These are phyloP conservation scores for Phytophthora idaei DNA, from an alignment of 352 stramenopile species.

Conservation along the genomic window DNA sequence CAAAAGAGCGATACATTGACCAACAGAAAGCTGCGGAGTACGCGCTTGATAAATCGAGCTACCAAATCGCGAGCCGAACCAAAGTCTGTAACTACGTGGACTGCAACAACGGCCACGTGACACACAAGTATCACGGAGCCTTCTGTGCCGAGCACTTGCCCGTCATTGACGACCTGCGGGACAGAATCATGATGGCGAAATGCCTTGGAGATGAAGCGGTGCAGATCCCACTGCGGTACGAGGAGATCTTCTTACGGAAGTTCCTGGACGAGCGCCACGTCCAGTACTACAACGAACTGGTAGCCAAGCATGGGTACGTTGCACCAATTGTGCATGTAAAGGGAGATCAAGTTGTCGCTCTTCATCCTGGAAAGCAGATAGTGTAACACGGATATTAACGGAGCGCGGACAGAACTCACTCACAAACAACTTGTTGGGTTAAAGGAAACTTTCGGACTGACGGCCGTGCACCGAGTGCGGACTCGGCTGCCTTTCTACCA, in stretches of 20 bases:
- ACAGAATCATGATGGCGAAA: conserved; percentile 11
- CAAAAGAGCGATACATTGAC: conserved; percentile 7
- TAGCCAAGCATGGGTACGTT: conserved; percentile 8
- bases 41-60: not conserved
- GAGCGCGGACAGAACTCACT: not conserved
- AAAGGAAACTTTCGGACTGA: not conserved
- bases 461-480: not conserved
- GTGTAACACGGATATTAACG: no score
- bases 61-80: not conserved
- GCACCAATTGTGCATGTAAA: conserved; percentile 13
- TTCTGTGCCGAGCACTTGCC: conserved; percentile 12
- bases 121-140: conserved; percentile 1
- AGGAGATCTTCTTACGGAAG: conserved; percentile 16
- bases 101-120: conserved; percentile 2
- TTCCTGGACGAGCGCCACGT: conserved; percentile 15
- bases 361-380: no score
- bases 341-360: not conserved
- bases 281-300: conserved; percentile 13
- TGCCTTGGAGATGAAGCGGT: conserved; percentile 1
- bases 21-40: not conserved
- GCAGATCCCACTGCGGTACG: conserved; percentile 8
- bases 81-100: conserved; percentile 1
- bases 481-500: not conserved
- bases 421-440: not conserved
- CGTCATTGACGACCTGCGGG: conserved; percentile 6